Percentiles rank a stretch among this genome's conserved stretches.
Evolutionary conservation across 805 yeast species (phyloP).

Genomic region (Starmerella etchellsii): DNA sequence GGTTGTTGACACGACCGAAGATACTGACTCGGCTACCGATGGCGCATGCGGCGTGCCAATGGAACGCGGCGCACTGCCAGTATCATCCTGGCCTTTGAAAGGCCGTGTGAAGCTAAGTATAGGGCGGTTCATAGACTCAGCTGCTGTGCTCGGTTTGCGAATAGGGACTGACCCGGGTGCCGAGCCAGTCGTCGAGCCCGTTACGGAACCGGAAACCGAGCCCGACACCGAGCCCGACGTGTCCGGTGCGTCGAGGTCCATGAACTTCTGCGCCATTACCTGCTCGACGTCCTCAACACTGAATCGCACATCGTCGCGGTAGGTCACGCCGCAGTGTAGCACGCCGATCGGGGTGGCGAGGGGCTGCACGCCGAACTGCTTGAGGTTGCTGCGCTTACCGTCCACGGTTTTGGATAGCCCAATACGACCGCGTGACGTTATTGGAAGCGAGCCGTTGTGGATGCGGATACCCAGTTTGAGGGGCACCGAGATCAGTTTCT

Average conservation of each 20-base stretch:
- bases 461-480: constrained; percentile 43
- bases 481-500: constrained; percentile 29
- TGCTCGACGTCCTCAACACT: constrained; percentile 54
- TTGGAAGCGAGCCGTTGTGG: constrained; percentile 66
- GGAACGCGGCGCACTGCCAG: not conserved
- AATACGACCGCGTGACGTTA: constrained; percentile 68
- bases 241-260: constrained; percentile 32
- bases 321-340: constrained; percentile 62
- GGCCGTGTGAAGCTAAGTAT: constrained; percentile 19
- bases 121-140: constrained; percentile 5
- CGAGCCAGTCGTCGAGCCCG: too few relatives aligned
- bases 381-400: constrained; percentile 39
- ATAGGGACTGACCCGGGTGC: too few relatives aligned
- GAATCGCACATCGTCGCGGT: constrained; percentile 60
- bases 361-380: constrained; percentile 53
- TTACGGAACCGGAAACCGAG: too few relatives aligned
- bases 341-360: constrained; percentile 66
- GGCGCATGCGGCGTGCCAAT: constrained; percentile 1
- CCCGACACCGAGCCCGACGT: too few relatives aligned
- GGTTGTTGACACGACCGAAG: constrained; percentile 10
- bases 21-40: constrained; percentile 13
- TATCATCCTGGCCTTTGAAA: constrained; percentile 13
- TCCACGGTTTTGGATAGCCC: constrained; percentile 65
- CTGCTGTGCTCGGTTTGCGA: not conserved
- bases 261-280: constrained; percentile 44